Evolutionary conservation across 2,329 filamentous ascomycete genomes (phyloP).

Genomic region (Eurotiales sp.): DNA sequence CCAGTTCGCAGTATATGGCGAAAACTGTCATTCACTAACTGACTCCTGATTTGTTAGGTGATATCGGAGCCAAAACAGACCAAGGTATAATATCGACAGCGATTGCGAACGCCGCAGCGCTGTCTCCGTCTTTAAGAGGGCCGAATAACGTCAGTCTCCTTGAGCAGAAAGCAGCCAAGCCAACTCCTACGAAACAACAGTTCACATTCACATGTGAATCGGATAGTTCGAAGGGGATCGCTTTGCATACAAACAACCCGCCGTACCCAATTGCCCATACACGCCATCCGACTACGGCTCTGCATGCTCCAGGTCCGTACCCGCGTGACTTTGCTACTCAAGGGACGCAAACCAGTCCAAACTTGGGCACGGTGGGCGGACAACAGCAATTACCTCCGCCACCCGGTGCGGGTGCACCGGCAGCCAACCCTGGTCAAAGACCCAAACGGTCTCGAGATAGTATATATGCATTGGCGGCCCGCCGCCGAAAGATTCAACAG

Average conservation of each 20-base stretch:
- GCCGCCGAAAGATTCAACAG: conserved; percentile 72
- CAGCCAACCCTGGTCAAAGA: conserved; percentile 54
- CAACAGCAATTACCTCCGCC: conserved; percentile 28
- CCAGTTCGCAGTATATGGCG: neutral
- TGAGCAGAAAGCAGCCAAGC: conserved; percentile 63
- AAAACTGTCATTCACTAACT: conserved; percentile 18
- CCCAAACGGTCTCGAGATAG: conserved; percentile 64
- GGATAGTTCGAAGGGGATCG: conserved; percentile 74
- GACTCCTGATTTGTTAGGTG: conserved; percentile 33
- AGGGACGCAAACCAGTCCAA: conserved; percentile 55
- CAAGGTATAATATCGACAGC: conserved; percentile 88
- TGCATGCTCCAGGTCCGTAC: no score
- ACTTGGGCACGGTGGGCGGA: conserved; percentile 35
- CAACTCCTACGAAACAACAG: conserved; percentile 71
- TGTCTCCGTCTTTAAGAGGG: conserved; percentile 56
- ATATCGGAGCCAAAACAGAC: conserved; percentile 40
- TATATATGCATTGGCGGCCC: conserved; percentile 70
- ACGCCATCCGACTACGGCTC: conserved; percentile 20
- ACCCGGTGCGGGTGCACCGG: conserved; percentile 36
- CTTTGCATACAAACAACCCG: conserved; percentile 66
- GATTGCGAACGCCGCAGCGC: conserved; percentile 80
- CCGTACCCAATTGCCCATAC: conserved; percentile 37
- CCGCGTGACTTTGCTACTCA: conserved; percentile 48
- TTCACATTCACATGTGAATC: conserved; percentile 97
- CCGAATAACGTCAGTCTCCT: conserved; percentile 77